Conservation (phyloP, 768 basidiomycete genomes). For the Amanita polypyramis region DNA sequence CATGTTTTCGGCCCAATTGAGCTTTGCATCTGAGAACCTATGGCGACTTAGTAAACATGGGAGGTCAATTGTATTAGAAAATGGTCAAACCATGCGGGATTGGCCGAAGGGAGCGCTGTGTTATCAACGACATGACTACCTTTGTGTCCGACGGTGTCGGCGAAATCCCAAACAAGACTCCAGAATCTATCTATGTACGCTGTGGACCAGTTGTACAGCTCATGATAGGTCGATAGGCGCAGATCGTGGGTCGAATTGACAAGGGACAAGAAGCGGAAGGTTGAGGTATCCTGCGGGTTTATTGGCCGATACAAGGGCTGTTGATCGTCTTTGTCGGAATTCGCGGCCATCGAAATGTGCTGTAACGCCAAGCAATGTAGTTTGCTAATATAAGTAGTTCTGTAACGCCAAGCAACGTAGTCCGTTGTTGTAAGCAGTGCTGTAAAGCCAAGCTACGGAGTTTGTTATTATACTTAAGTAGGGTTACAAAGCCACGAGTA, state of each 20-base stretch:
- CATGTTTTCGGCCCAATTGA: conserved; percentile 84
- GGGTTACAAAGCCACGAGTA: no score
- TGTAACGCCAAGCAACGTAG: not conserved
- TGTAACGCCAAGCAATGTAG: not conserved
- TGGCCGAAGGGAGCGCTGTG: conserved; percentile 39
- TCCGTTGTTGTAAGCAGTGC: no score
- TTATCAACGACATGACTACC: conserved; percentile 50
- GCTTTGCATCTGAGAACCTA: conserved; percentile 44
- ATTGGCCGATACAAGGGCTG: conserved; percentile 33
- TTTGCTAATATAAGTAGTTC: no score
- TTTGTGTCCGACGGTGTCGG: conserved; percentile 50
- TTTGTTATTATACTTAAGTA: no score
- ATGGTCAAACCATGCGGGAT: conserved; percentile 52
- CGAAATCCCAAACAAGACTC: conserved; percentile 64
- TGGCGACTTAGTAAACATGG: conserved; percentile 8
- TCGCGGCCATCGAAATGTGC: not conserved
- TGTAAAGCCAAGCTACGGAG: not conserved
- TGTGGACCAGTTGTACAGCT: conserved; percentile 61
- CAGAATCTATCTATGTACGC: conserved; percentile 55
- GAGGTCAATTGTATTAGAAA: not conserved
- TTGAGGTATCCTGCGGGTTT: conserved; percentile 30
- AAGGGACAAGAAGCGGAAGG: conserved; percentile 35
- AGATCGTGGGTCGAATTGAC: conserved; percentile 40
- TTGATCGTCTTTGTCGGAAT: conserved; percentile 7
- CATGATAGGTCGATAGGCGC: conserved; percentile 41